These are phyloP conservation scores for Lecanoromycetidae sp. DNA, from an alignment of 2,329 filamentous ascomycete species.

Conservation along the genomic window DNA sequence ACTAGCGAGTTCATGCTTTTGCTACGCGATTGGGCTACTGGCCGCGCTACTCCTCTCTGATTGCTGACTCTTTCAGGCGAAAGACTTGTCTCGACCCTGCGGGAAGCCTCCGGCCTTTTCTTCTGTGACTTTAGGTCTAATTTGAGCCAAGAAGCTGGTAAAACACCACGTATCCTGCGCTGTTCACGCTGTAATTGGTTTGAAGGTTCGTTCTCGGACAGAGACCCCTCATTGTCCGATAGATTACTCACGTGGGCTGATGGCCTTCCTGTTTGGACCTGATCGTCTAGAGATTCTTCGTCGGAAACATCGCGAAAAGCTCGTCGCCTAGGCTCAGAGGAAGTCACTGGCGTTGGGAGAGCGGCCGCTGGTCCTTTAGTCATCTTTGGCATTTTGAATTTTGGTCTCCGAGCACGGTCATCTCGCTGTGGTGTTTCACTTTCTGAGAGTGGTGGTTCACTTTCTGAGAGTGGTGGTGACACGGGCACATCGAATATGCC, in stretches of 20 bases:
- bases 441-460: conserved; percentile 21
- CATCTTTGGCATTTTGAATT: conserved; percentile 29
- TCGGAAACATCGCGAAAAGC: conserved; percentile 11
- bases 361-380: conserved; percentile 25
- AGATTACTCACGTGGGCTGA: not conserved
- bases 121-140: conserved; percentile 29
- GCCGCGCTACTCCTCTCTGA: conserved; percentile 17
- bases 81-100: conserved; percentile 12
- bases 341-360: conserved; percentile 21
- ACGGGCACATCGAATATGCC: conserved; percentile 26
- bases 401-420: conserved; percentile 18
- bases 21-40: not conserved
- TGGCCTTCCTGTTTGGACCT: not conserved
- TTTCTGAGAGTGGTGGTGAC: conserved; percentile 32
- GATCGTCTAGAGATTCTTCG: conserved; percentile 12
- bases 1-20: not conserved
- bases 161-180: conserved; percentile 35
- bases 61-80: conserved; percentile 9
- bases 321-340: conserved; percentile 19
- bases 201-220: conserved; percentile 17
- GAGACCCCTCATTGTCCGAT: not conserved
- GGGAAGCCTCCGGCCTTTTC: conserved; percentile 17
- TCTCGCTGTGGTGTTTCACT: conserved; percentile 21
- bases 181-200: conserved; percentile 26
- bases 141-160: conserved; percentile 38